Conservation (phyloP, 2,329 filamentous ascomycete genomes). For the Purpureocillium takamizusanense region DNA sequence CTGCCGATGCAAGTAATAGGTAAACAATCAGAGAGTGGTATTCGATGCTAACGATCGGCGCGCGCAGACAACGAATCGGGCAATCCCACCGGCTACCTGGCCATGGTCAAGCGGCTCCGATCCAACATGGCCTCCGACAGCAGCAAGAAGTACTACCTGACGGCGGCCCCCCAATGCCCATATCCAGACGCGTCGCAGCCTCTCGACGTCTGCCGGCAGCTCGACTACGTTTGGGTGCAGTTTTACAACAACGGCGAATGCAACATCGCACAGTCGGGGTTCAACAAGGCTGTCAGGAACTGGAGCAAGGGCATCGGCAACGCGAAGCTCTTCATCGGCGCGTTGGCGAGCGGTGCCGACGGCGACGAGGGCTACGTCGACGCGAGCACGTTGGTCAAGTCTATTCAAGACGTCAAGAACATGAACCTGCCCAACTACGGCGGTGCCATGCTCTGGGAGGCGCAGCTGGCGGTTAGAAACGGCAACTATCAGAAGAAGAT, state of each 20-base stretch:
- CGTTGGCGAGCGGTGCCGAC: constrained; percentile 43
- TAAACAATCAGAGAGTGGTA: too few species aligned
- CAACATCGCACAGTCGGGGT: constrained; percentile 38
- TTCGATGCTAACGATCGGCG: too few species aligned
- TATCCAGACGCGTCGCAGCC: constrained; percentile 48
- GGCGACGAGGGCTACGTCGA: constrained; percentile 42
- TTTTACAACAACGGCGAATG: constrained; percentile 62
- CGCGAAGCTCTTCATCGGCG: constrained; percentile 51
- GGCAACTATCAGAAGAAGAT: constrained; percentile 29
- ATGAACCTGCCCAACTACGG: constrained; percentile 50
- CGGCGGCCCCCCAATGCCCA: too few species aligned
- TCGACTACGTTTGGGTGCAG: constrained; percentile 48
- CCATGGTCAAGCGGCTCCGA: constrained; percentile 49
- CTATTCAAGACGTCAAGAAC: constrained; percentile 36
- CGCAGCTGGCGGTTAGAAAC: constrained; percentile 42
- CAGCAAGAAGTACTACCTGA: too few species aligned
- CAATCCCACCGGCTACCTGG: constrained; percentile 45
- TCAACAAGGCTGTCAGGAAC: constrained; percentile 50
- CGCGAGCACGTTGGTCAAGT: constrained; percentile 29
- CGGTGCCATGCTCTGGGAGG: constrained; percentile 61
- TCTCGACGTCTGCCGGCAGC: constrained; percentile 15
- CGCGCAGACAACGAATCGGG: constrained; percentile 51
- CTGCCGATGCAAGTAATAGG: too few species aligned
- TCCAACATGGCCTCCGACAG: constrained; percentile 40
- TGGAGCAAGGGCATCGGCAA: constrained; percentile 53